Base-by-base conservation (phyloP, 2,329 filamentous ascomycete species). In the Penicillium verrucosum region DNA sequence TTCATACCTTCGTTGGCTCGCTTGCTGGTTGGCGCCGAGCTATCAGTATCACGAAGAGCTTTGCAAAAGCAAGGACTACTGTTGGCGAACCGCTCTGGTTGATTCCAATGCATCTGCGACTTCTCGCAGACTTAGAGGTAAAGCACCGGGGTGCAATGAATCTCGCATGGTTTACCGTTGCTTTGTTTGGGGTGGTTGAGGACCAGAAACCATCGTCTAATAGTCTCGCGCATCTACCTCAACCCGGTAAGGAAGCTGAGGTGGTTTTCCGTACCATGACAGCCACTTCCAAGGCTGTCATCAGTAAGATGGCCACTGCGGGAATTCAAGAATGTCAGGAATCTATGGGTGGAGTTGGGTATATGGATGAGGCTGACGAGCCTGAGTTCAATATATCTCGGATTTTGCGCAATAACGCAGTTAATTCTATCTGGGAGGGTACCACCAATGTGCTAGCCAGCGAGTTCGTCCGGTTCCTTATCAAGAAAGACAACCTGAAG, bases 371-470 rank as follows among this genome's bases (percentile, higher is more conserved):
- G 48, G 53, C 70, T 8, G 70, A 75, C 57, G 82, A 85, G 56
- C 84, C 85, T 48, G 80, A 84, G 37, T 75, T 89, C 56, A 91
- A 90, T 65, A 74, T 90, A 4, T 81, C 87, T 0, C 80, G 86
- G 7, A 75, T 90, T 1, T 85, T 85, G 64, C 81, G 89, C 8
- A 88, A 90, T 63, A 83, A 81, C 1, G 74, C 78, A 8, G 78
- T 81, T 1, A 74, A 77, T 47, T 71, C 72, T 1, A 87, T 90
- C 47, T 89, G 86, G 85, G 87, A 89, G 70, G 86, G 88, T 1
- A 90, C 88, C 0, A 89, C 87, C 0, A 87, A 89, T 64, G 85
- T 91, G 6, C 77, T 91, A 54, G 83, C 84, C 5, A 78, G 78
- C 38, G 80, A 83, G 60, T 70, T 80, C 5, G 71, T 81, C 29